A percentile compares a stretch with the other conserved stretches of the same genome.
phyloP scores from a whole-genome alignment of 768 basidiomycete species.

The Mycena vitilis region DNA sequence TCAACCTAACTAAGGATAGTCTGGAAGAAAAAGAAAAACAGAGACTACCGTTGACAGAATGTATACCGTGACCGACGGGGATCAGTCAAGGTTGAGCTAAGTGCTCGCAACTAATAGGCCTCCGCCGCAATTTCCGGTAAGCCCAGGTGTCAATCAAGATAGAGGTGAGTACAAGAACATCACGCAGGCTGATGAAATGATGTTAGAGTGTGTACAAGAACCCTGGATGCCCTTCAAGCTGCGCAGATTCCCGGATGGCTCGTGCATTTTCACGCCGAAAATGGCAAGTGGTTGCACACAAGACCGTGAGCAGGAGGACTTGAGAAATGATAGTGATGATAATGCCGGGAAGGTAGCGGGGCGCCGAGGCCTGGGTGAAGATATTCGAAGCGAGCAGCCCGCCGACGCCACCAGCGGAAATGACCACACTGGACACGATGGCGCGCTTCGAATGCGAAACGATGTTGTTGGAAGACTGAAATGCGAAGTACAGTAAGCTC shows the following conservation, averaged over 20 bases:
- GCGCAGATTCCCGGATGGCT: conserved; percentile 40
- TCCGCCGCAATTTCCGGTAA: conserved; percentile 8
- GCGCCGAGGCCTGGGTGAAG: conserved; percentile 59
- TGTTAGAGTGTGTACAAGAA: conserved; percentile 56
- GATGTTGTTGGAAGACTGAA: conserved; percentile 62
- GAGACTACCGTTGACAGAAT: neutral
- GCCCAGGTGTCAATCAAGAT: conserved; percentile 17
- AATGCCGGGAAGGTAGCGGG: conserved; percentile 60
- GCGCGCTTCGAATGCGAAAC: conserved; percentile 62
- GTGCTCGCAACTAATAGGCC: conserved; percentile 8
- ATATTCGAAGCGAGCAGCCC: conserved; percentile 60
- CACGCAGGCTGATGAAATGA: neutral
- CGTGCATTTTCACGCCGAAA: conserved; percentile 52
- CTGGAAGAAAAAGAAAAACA: too few species aligned
- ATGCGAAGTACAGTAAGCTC: conserved; percentile 4
- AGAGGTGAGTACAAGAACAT: conserved; percentile 23
- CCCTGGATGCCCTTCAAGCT: conserved; percentile 48
- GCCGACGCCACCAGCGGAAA: conserved; percentile 61
- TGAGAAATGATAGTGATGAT: conserved; percentile 60
- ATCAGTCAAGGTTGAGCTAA: conserved; percentile 9
- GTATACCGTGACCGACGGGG: conserved; percentile 21
- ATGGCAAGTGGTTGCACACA: conserved; percentile 52
- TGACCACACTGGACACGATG: conserved; percentile 58
- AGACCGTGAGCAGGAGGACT: conserved; percentile 52
- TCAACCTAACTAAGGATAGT: neutral